Base-by-base conservation (phyloP, 2,329 filamentous ascomycete genomes). In the Fusarium sororula region DNA sequence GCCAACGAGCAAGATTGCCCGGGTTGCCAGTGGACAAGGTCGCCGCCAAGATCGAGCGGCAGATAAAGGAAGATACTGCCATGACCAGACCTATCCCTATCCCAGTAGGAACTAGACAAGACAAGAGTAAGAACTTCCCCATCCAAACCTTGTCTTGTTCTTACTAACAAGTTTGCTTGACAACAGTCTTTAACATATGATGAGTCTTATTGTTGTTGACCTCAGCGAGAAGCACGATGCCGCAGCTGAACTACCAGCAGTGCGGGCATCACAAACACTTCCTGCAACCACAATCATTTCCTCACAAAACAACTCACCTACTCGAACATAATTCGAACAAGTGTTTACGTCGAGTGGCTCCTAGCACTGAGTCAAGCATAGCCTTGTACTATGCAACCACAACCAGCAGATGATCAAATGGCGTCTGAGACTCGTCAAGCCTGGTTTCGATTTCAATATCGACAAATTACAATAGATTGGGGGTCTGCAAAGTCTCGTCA, bases 241-340 rank as follows among this genome's bases (percentile, higher is more conserved):
- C 11, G 24, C 11, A 41, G 12, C 39, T 13, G n/a, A 17, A n/a
- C 3, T 65, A 65, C 45, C n/a, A 42, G 22, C 26, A 42, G 20
- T 70, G 66, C n/a, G 14, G 20, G 18, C 67, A 70, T n/a, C 30
- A 24, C 4, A 48, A 17, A 17, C 32, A 35, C 7, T 35, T 35
- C 14, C 32, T 35, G 32, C 15, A 17, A 35, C 14, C 32, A 35
- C 3, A 35, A 35, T 17, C 32, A 35, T 35, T 14, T 9, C 32
- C 32, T 35, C 32, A 17, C 14, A 35, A 35, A 35, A 35, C 7
- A 35, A 35, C 32, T 35, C 32, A 35, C 7, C 32, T 35, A 35
- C 32, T 35, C 7, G 14, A 35, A 17, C 14, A 35, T 35, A 4
- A 0, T 0, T 35, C 0, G 35, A 15, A 37, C 35, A 37, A 18